Conservation (phyloP, 75 land plant species). For the Pinus tabuliformis region DNA sequence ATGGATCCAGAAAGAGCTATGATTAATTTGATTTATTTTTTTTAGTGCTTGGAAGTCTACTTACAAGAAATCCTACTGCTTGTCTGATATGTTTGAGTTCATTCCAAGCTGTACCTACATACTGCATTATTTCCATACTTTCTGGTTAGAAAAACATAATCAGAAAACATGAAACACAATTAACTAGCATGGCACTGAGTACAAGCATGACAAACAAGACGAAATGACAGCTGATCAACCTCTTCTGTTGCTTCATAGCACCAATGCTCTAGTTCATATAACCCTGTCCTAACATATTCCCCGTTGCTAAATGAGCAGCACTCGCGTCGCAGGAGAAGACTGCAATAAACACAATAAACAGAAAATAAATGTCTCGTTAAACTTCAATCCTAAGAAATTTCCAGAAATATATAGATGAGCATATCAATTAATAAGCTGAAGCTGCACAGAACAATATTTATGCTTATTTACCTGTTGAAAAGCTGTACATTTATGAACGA, state of each 20-base stretch:
- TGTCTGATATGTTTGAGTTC: slow-evolving; percentile 88
- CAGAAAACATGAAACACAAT: neutral
- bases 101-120: slow-evolving; percentile 83
- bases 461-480: slow-evolving; percentile 67
- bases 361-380: neutral
- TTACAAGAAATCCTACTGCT: slow-evolving; percentile 89
- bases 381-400: neutral
- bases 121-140: slow-evolving; percentile 28
- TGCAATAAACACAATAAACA: slow-evolving; percentile 15
- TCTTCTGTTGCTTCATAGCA: slow-evolving; percentile 72
- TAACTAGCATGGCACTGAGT: neutral
- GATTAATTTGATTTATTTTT: neutral
- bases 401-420: neutral
- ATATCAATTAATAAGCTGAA: neutral
- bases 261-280: slow-evolving; percentile 87
- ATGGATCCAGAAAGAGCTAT: neutral
- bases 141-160: neutral
- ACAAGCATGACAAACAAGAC: neutral
- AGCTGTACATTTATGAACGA: slow-evolving; percentile 91
- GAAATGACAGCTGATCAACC: slow-evolving; percentile 30
- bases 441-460: slow-evolving; percentile 1
- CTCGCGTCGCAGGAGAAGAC: slow-evolving; percentile 82
- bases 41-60: neutral
- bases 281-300: slow-evolving; percentile 81
- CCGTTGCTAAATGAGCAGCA: slow-evolving; percentile 97